Base-by-base conservation (phyloP, 2,329 filamentous ascomycete genomes). In the Aspergillus uvarum region DNA sequence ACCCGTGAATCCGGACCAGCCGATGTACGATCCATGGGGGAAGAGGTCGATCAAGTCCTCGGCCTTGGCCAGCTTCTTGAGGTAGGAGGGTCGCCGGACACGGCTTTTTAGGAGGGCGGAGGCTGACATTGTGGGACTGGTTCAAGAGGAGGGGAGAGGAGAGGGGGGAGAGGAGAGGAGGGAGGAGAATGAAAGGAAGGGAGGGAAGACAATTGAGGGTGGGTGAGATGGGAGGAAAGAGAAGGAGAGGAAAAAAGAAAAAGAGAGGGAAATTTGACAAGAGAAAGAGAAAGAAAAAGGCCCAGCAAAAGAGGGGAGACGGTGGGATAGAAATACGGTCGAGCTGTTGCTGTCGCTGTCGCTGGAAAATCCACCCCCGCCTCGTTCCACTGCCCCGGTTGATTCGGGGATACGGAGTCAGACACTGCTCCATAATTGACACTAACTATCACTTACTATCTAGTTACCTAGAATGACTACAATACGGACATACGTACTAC, bases 1-100 rank as follows among this genome's bases (percentile, higher is more conserved):
- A 69, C 91, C 92, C 12, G 92, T 96, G 78, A 96, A 96, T 38
- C 92, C 92, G 65, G 88, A 92, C 92, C 92, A 96, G 70, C 92
- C 92, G 69, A 96, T 86, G 76, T 95, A 95, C n/a, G 90, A 79
- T 72, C 88, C 88, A 81, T 95, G 86, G 65, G 92, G 92, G 70
- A 96, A 96, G 67, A 90, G 83, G 64, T 89, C 83, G 61, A 96
- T 83, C 65, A 96, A 77, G 74, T 96, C 91, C 76, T 95, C 86
- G 42, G 92, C 86, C 69, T 87, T 87, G 68, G 88, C 87, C 60
- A 96, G 81, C 83, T 94, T 96, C 70, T 87, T 88, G 59, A 96
- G 83, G 77, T 94, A 87, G 47, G 89, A 89, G 22, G 91, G 88
- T 65, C 90, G 85, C 68, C 87, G 82, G 63, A 95, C 83, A 68